Evolutionary conservation across 164 flowering plant genomes (phyloP), one percentile per base, ranked within the genome.

Genomic region (Nymphaea thermarum): DNA sequence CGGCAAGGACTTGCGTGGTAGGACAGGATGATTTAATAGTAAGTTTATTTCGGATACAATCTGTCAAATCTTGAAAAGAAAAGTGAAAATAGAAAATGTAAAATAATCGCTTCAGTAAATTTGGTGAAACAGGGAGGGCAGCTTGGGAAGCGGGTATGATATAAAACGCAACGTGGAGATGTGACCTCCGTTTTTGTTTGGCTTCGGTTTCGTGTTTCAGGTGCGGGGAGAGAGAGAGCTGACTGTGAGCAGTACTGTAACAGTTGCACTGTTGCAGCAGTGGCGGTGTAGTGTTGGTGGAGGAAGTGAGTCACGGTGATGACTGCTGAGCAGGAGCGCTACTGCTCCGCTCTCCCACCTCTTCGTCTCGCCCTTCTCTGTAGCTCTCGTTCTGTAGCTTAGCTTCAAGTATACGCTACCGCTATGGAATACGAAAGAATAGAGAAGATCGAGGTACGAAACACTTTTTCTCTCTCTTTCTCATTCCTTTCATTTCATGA

Each of bases 351-450:
- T 51, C 57, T 51, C 57, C 8, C 8, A 51, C 57, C 14, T 3
- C 5, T 51, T 15, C 57, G 8, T 51, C 15, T 51, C 15, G 8
- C 14, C 36, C 36, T 15, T 51, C 57, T 51, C 15, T 51, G 14
- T 51, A 51, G 14, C 60, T 55, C 60, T 55, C 60, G 10, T 16
- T 16, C 16, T 16, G 16, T 55, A 8, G 10, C 60, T 55, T 55
- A 8, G 12, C 64, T 62, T 62, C 64, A 7, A 4, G 25, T 12
- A 11, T 7, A 62, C 64, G 64, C 7, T 17, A 62, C 36, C 64
- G 25, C 12, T 41, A 62, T 80, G 82, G 82, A 80, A 47, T 80
- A 80, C 74, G 82, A 80, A 71, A 77, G 80, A 68, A 80, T 80
- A 68, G 75, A 73, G 62, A 80, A 74, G 62, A 74, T 77, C 71